Conservation (phyloP, 805 yeast genomes). For the Starmerella tilneyi region DNA sequence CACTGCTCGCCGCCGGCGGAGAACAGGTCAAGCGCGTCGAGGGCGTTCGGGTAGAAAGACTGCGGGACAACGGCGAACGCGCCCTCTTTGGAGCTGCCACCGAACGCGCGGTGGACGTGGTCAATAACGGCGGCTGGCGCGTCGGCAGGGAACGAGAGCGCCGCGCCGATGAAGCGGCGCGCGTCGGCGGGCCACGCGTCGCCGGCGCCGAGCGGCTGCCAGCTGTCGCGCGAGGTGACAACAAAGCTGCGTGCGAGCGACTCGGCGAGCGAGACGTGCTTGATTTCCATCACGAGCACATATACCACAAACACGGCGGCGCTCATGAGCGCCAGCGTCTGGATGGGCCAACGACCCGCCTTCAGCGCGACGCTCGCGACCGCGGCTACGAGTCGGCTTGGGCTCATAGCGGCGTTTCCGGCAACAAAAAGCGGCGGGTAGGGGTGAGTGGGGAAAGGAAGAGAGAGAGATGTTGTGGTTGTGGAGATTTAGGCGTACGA, state of each 20-base stretch:
- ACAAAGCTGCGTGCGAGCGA: constrained; percentile 23
- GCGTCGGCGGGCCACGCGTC: background rate
- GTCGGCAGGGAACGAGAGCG: constrained; percentile 16
- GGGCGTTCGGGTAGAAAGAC: constrained; percentile 3
- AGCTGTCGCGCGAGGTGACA: constrained; percentile 9
- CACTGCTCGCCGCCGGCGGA: constrained; percentile 32
- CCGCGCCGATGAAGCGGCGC: constrained; percentile 23
- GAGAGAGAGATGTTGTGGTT: constrained; percentile 1
- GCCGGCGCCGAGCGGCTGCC: constrained; percentile 1
- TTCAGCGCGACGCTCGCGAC: constrained; percentile 40
- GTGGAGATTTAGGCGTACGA: background rate
- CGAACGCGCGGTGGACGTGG: constrained; percentile 4
- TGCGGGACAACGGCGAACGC: constrained; percentile 12
- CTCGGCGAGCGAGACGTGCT: constrained; percentile 26
- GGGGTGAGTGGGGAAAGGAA: too few species aligned
- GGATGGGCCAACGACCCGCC: constrained; percentile 79
- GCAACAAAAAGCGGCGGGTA: background rate
- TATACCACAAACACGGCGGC: constrained; percentile 72
- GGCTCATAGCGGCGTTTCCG: constrained; percentile 3
- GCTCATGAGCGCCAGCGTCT: constrained; percentile 61
- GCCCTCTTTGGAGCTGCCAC: background rate
- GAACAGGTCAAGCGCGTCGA: constrained; percentile 13
- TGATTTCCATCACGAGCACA: constrained; percentile 44
- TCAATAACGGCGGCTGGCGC: constrained; percentile 11
- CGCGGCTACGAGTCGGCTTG: constrained; percentile 10